Evolutionary conservation across 352 stramenopile species (phyloP).

Genomic region (Hyaloperonospora arabidopsidis): DNA sequence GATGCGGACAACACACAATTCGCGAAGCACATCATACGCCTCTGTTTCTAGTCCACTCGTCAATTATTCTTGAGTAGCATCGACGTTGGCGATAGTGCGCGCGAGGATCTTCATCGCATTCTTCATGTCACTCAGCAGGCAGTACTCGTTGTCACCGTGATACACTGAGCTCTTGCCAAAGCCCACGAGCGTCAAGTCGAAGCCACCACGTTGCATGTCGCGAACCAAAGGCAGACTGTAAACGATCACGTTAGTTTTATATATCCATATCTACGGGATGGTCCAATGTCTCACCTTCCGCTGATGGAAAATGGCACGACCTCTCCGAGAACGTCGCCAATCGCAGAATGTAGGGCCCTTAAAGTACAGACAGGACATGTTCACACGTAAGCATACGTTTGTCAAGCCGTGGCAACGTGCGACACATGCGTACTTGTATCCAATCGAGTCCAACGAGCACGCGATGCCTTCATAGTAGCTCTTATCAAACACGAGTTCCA

Average conservation of each 20-base stretch:
- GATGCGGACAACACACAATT: too few species aligned
- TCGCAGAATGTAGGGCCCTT: conserved; percentile 67
- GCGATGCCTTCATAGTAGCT: conserved; percentile 87
- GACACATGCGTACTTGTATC: conserved; percentile 53
- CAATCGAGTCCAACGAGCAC: conserved; percentile 86
- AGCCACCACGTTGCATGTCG: conserved; percentile 64
- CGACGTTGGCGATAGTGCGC: conserved; percentile 70
- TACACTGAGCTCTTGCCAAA: conserved; percentile 83
- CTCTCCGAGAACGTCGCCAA: conserved; percentile 65
- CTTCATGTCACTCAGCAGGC: conserved; percentile 78
- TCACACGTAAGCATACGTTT: neutral
- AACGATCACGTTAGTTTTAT: conserved; percentile 4
- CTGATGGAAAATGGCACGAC: conserved; percentile 89
- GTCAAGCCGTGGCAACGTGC: too few species aligned
- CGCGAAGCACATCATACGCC: too few species aligned
- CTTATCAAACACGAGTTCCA: conserved; percentile 84
- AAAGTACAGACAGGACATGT: too few species aligned
- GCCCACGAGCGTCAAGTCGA: conserved; percentile 69
- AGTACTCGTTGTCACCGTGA: conserved; percentile 91
- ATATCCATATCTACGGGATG: neutral
- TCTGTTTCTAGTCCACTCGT: too few species aligned
- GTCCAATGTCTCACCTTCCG: conserved; percentile 48
- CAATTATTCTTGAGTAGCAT: conserved; percentile 17
- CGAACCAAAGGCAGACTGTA: conserved; percentile 60
- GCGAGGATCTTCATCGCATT: conserved; percentile 84